A percentile compares a stretch with the other conserved stretches of the same genome.
phyloP scores from a whole-genome alignment of 371 early-diverging fungal species.

The Actinomortierella wolfii region DNA sequence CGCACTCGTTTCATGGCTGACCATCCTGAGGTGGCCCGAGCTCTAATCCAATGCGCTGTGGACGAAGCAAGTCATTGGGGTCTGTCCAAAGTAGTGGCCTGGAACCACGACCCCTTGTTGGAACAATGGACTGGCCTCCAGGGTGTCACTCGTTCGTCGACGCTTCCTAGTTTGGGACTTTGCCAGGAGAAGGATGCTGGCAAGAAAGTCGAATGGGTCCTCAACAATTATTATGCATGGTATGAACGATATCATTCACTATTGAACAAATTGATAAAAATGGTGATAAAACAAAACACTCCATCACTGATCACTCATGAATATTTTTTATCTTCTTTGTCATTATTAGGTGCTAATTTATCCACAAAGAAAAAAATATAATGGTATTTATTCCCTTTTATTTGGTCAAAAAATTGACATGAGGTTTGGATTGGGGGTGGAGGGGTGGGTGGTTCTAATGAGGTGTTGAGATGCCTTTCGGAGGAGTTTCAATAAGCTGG shows the following conservation, averaged over 20 bases:
- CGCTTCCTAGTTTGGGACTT: conserved; percentile 25
- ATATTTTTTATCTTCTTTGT: background rate
- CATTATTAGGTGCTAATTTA: background rate
- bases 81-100: conserved; percentile 31
- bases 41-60: conserved; percentile 20
- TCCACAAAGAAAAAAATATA: background rate
- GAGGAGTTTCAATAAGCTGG: background rate
- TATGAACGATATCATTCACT: conserved; percentile 1
- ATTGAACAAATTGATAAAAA: background rate
- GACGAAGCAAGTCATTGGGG: conserved; percentile 34
- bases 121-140: conserved; percentile 20
- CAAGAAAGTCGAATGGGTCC: conserved; percentile 23
- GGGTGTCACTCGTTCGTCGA: conserved; percentile 13
- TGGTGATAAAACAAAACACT: too few relatives aligned
- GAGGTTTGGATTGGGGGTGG: background rate
- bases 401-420: background rate
- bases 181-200: conserved; percentile 6
- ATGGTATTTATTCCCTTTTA: background rate
- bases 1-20: conserved; percentile 31
- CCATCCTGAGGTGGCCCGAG: conserved; percentile 8
- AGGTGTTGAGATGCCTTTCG: background rate
- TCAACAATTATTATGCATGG: conserved; percentile 41
- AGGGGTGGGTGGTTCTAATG: background rate
- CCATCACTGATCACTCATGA: too few relatives aligned
- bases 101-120: conserved; percentile 19